A percentile compares a stretch with the other conserved stretches of the same genome.
Evolutionary conservation across 208 protist genomes (phyloP).

Genomic region (Angomonas desouzai): DNA sequence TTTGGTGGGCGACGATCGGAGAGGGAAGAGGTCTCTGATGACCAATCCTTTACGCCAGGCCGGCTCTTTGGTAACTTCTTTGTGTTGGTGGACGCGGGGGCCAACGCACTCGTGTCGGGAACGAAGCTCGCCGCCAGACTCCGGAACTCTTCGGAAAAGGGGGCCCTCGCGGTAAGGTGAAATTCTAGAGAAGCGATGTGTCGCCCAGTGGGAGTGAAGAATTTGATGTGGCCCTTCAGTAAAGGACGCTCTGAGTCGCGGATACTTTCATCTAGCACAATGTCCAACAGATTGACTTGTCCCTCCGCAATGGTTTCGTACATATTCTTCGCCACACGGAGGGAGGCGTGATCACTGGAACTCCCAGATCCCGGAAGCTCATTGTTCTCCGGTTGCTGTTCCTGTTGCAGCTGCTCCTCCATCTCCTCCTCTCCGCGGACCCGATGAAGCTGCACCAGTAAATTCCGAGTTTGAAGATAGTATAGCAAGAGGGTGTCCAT

Average conservation of each 20-base stretch:
- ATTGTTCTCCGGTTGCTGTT: neutral
- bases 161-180: constrained; percentile 59
- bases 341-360: constrained; percentile 19
- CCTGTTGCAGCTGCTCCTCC: constrained; percentile 21
- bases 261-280: constrained; percentile 42
- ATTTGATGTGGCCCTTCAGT: constrained; percentile 66
- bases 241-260: constrained; percentile 48
- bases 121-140: constrained; percentile 33
- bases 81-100: neutral
- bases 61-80: neutral
- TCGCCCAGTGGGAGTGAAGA: constrained; percentile 34
- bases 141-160: constrained; percentile 65
- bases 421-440: constrained; percentile 69
- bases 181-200: constrained; percentile 88
- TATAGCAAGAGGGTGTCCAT: constrained; percentile 87
- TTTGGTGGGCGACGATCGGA: constrained; percentile 2
- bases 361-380: constrained; percentile 2
- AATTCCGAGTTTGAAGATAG: constrained; percentile 77
- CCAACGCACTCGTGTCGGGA: neutral
- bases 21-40: constrained; percentile 8
- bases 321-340: constrained; percentile 48
- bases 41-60: constrained; percentile 8
- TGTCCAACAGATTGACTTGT: constrained; percentile 45
- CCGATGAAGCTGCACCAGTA: constrained; percentile 85
- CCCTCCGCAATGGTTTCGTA: constrained; percentile 85